These are phyloP conservation scores for Flaveria brownii DNA, from an alignment of 129 eudicot genomes.

Conservation along the genomic window DNA sequence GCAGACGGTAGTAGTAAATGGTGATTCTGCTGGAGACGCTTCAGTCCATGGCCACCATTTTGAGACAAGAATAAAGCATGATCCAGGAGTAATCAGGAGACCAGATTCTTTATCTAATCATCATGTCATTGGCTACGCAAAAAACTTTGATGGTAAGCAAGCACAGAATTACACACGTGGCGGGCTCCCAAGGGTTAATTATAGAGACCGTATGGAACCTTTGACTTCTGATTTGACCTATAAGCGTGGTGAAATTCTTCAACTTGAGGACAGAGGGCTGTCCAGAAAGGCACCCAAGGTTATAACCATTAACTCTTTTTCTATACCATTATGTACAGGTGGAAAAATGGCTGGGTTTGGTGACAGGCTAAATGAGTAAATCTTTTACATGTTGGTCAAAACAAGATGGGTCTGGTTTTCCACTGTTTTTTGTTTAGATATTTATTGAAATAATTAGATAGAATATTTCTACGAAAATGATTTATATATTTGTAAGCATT, in stretches of 20 bases:
- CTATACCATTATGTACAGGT: slow-evolving; percentile 8
- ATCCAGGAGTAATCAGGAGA: slow-evolving; percentile 33
- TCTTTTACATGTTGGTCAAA: neutral
- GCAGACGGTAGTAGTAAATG: slow-evolving; percentile 40
- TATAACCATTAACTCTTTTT: neutral
- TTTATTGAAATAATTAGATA: neutral
- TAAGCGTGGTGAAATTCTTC: slow-evolving; percentile 42
- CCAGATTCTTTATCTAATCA: slow-evolving; percentile 43
- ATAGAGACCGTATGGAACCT: slow-evolving; percentile 41
- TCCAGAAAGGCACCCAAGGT: slow-evolving; percentile 65
- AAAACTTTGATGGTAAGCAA: slow-evolving; percentile 35
- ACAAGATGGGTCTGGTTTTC: neutral
- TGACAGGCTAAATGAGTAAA: neutral
- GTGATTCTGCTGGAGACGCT: slow-evolving; percentile 48
- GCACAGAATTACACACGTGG: slow-evolving; percentile 38
- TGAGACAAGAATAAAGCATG: slow-evolving; percentile 44
- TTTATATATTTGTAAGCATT: neutral
- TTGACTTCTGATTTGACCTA: slow-evolving; percentile 38
- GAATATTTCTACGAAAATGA: neutral
- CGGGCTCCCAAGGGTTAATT: slow-evolving; percentile 33
- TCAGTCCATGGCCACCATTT: slow-evolving; percentile 34
- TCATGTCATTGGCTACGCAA: slow-evolving; percentile 37
- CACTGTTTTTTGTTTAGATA: neutral
- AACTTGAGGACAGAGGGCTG: slow-evolving; percentile 45
- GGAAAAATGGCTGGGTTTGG: slow-evolving; percentile 11